Conservation (phyloP, 495 filamentous ascomycete genomes). For the Zalerion maritima region DNA sequence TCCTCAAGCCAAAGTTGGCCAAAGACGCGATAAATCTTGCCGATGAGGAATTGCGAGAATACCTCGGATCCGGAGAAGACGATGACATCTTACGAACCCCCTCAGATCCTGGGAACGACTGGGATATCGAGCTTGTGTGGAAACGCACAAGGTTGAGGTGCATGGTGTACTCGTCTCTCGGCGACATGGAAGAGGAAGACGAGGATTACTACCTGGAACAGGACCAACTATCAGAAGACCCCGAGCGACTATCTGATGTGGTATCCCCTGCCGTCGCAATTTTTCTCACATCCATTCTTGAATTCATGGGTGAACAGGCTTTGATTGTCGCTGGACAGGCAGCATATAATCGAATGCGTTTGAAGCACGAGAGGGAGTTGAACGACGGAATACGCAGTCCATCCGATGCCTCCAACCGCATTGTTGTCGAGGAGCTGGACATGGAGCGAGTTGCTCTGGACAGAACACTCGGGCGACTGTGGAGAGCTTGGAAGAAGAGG, state of each 20-base stretch:
- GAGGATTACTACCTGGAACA: constrained; percentile 72
- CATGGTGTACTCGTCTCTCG: constrained; percentile 95
- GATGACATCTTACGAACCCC: constrained; percentile 46
- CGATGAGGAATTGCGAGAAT: constrained; percentile 81
- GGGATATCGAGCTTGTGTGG: constrained; percentile 81
- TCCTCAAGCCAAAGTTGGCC: constrained; percentile 77
- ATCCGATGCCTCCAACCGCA: constrained; percentile 36
- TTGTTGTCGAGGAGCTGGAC: constrained; percentile 79
- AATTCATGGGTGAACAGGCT: constrained; percentile 86
- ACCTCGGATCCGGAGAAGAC: constrained; percentile 64
- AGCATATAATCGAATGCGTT: constrained; percentile 53
- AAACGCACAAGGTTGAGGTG: constrained; percentile 80
- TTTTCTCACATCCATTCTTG: constrained; percentile 86
- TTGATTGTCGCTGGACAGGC: constrained; percentile 80
- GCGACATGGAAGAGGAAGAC: constrained; percentile 95
- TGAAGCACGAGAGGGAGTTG: constrained; percentile 34
- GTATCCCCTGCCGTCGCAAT: constrained; percentile 90
- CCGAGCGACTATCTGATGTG: constrained; percentile 39
- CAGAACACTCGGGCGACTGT: constrained; percentile 71
- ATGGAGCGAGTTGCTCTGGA: constrained; percentile 88
- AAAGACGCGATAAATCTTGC: constrained; percentile 76
- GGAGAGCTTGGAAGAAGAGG: constrained; percentile 91
- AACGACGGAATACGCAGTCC: constrained; percentile 28
- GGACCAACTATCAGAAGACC: constrained; percentile 34
- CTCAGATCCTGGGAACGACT: constrained; percentile 41